Evolutionary conservation across 331 rosid species (phyloP).

Genomic region (Stylosanthes scabra): DNA sequence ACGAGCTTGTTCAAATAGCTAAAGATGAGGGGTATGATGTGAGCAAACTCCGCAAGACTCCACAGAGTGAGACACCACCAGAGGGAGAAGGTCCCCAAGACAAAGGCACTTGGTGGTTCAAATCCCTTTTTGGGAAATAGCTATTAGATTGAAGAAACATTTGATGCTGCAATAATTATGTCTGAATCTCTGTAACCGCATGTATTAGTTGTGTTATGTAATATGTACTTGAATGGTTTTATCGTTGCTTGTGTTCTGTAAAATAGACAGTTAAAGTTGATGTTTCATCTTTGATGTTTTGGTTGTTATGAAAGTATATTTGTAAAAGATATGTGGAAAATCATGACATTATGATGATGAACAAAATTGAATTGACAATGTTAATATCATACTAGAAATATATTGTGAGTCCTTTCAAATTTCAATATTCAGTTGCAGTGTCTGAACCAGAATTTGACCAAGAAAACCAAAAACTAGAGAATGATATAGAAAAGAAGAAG

Average conservation of each 20-base stretch:
- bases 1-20: constrained; percentile 59
- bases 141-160: background rate
- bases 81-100: constrained; percentile 61
- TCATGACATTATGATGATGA: too few relatives aligned
- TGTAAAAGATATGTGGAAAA: too few relatives aligned
- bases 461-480: background rate
- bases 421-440: background rate
- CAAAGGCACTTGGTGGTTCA: constrained; percentile 83
- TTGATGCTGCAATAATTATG: background rate
- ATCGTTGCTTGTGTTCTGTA: too few relatives aligned
- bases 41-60: constrained; percentile 76
- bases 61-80: constrained; percentile 71
- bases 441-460: background rate
- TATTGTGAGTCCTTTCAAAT: background rate
- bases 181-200: too few relatives aligned
- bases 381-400: background rate
- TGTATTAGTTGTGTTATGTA: too few relatives aligned
- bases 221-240: too few relatives aligned
- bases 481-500: background rate
- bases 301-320: too few relatives aligned
- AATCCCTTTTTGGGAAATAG: constrained; percentile 63
- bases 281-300: too few relatives aligned
- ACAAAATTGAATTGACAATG: too few relatives aligned
- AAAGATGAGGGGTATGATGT: constrained; percentile 68
- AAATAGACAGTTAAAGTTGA: too few relatives aligned